Conservation (phyloP, 768 basidiomycete species). For the Crepidotus variabilis region DNA sequence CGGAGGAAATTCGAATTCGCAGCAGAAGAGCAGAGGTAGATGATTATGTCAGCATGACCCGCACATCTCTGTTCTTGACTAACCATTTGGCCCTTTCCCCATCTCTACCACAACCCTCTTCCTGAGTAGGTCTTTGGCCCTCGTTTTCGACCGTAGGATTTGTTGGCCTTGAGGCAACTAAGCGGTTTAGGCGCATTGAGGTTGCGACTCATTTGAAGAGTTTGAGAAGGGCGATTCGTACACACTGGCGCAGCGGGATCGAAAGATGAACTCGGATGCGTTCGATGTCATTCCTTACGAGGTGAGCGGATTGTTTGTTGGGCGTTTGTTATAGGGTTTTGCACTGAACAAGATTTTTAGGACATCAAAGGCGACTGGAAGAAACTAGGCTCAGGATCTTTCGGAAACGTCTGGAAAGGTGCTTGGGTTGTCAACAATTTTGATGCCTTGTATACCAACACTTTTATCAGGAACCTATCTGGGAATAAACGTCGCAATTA, state of each 20-base stretch:
- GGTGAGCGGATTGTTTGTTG: slow-evolving; percentile 34
- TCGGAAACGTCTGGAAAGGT: slow-evolving; percentile 92
- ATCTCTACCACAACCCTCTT: not conserved
- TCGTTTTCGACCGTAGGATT: not conserved
- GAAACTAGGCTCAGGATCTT: slow-evolving; percentile 88
- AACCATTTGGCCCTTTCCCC: not conserved
- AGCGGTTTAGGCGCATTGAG: not conserved
- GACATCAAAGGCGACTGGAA: slow-evolving; percentile 88
- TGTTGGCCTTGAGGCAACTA: not conserved
- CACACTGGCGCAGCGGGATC: not conserved
- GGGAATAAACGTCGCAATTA: slow-evolving; percentile 94
- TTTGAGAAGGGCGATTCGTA: not conserved
- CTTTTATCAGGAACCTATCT: slow-evolving; percentile 72
- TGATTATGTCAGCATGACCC: not conserved
- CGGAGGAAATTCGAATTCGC: not conserved
- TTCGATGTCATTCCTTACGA: slow-evolving; percentile 89
- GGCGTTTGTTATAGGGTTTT: not conserved
- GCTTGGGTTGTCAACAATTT: slow-evolving; percentile 2
- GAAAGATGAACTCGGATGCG: slow-evolving; percentile 47
- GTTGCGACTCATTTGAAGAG: not conserved
- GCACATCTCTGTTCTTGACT: not conserved
- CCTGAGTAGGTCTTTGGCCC: not conserved
- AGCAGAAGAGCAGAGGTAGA: not conserved
- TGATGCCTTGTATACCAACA: not conserved
- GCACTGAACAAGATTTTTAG: slow-evolving; percentile 30